These are phyloP conservation scores for Moelleriella libera DNA, from an alignment of 2,329 filamentous ascomycete species.

Conservation along the genomic window DNA sequence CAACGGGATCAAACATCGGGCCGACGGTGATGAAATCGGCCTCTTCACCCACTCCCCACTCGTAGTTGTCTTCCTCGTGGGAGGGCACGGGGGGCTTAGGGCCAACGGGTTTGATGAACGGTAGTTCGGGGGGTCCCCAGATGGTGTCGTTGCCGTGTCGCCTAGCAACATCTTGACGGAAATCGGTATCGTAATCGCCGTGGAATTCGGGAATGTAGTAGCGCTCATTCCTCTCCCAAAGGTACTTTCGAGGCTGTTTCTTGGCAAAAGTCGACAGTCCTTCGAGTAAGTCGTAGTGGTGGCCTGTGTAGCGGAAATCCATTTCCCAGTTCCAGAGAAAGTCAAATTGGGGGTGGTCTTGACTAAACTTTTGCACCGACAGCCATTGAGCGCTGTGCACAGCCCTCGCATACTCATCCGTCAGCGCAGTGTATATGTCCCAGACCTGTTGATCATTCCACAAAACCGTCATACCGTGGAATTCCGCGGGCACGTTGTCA, in stretches of 20 bases:
- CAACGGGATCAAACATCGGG: conserved; percentile 64
- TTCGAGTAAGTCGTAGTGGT: conserved; percentile 67
- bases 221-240: conserved; percentile 61
- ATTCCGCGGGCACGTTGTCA: conserved; percentile 53
- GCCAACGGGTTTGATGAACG: conserved; percentile 47
- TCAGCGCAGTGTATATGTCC: conserved; percentile 62
- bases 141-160: conserved; percentile 37
- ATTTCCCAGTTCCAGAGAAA: conserved; percentile 84
- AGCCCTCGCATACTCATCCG: conserved; percentile 38
- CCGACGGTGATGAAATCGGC: conserved; percentile 62
- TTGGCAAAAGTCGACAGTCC: conserved; percentile 48
- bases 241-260: conserved; percentile 53
- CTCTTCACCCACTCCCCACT: conserved; percentile 65
- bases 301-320: conserved; percentile 64
- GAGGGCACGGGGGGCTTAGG: conserved; percentile 46
- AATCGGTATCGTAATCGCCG: conserved; percentile 52
- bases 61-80: conserved; percentile 49
- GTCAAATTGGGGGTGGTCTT: conserved; percentile 66
- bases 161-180: conserved; percentile 48
- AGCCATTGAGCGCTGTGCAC: conserved; percentile 55
- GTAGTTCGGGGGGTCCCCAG: conserved; percentile 51
- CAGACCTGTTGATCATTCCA: conserved; percentile 65
- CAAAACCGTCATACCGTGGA: conserved; percentile 55
- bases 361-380: conserved; percentile 60
- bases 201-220: conserved; percentile 60